Evolutionary conservation across 2,329 filamentous ascomycete genomes (phyloP).

Genomic region (Fusarium goolgardi): DNA sequence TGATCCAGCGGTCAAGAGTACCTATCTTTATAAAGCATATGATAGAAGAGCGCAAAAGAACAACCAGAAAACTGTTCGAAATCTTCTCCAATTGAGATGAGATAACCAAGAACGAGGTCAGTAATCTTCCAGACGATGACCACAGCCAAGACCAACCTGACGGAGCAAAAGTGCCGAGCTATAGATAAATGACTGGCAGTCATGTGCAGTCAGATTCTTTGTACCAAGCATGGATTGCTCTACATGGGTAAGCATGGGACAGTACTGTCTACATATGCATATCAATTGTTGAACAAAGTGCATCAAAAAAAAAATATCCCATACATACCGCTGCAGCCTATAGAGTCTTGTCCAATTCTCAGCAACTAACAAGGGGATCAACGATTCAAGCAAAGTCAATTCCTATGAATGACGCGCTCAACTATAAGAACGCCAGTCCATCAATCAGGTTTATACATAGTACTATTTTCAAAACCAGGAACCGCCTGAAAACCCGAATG

Average conservation of each 20-base stretch:
- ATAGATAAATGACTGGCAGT: conserved; percentile 7
- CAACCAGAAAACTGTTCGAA: not conserved
- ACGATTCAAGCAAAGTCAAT: not conserved
- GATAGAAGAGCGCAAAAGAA: not conserved
- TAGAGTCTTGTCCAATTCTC: conserved; percentile 14
- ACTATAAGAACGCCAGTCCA: not conserved
- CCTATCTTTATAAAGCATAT: not conserved
- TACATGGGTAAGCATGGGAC: not conserved
- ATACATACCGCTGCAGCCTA: conserved; percentile 16
- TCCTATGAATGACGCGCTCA: conserved; percentile 20
- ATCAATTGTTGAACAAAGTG: conserved; percentile 15
- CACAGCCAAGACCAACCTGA: not conserved
- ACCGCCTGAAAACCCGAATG: conserved; percentile 12
- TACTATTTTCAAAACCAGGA: not conserved
- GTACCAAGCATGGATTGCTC: conserved; percentile 4
- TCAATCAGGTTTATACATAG: conserved; percentile 1
- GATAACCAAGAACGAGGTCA: not conserved
- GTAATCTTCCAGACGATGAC: not conserved
- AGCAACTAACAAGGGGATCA: conserved; percentile 8
- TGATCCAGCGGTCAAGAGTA: conserved; percentile 18
- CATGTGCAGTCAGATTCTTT: conserved; percentile 3
- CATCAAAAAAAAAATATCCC: conserved; percentile 6
- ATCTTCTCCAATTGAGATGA: not conserved
- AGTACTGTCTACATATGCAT: conserved; percentile 5
- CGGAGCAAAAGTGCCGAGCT: conserved; percentile 12